These are phyloP conservation scores for Trichothecium sympodiale DNA, from an alignment of 2,329 filamentous ascomycete species.

Conservation along the genomic window DNA sequence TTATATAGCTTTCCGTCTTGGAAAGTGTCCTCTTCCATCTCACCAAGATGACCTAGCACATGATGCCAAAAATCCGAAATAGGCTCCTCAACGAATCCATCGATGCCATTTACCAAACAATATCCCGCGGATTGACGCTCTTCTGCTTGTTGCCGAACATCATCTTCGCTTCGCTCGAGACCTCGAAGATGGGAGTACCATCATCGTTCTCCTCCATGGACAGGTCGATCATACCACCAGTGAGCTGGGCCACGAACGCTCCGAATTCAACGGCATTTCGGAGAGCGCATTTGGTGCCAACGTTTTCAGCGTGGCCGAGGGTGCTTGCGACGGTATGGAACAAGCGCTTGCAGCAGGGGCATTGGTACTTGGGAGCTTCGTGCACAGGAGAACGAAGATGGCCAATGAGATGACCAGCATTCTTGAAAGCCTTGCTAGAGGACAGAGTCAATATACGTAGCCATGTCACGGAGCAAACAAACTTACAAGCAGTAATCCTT, in stretches of 20 bases:
- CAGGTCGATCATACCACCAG: slow-evolving; percentile 24
- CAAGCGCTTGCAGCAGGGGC: slow-evolving; percentile 30
- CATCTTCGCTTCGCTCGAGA: slow-evolving; percentile 1
- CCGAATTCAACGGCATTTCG: slow-evolving; percentile 27
- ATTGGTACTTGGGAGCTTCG: slow-evolving; percentile 20
- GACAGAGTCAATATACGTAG: not conserved
- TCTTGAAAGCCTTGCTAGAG: slow-evolving; percentile 31
- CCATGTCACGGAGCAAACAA: no score
- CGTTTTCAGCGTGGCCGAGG: slow-evolving; percentile 35
- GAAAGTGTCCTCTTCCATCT: no score
- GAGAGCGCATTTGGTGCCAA: slow-evolving; percentile 29
- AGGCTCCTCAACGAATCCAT: no score
- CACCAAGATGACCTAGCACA: no score
- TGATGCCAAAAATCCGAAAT: no score
- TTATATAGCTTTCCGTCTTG: no score
- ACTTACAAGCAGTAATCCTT: slow-evolving; percentile 38
- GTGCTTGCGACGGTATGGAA: slow-evolving; percentile 32
- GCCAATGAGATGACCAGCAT: slow-evolving; percentile 15
- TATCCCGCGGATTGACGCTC: no score
- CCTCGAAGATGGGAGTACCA: slow-evolving; percentile 20
- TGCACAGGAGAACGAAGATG: slow-evolving; percentile 37
- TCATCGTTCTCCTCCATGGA: slow-evolving; percentile 15
- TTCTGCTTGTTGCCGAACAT: slow-evolving; percentile 1
- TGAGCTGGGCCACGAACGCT: slow-evolving; percentile 25
- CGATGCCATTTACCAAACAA: no score